Base-by-base conservation (phyloP, 805 yeast species). In the Candida suzukii region DNA sequence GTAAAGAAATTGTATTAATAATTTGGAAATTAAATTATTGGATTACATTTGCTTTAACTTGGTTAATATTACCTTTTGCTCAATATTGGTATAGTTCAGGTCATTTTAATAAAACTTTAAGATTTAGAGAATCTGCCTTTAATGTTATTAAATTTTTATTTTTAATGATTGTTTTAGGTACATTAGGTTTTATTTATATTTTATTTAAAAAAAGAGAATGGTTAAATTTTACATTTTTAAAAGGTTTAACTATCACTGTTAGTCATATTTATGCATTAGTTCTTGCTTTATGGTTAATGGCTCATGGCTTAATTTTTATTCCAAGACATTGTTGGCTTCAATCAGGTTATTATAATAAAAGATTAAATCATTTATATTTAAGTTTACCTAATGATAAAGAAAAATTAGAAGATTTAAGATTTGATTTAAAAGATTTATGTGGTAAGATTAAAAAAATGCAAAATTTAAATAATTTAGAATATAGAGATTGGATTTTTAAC, bases 21-120 rank as follows among this genome's bases (percentile, higher is more conserved):
- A 53, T 83, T 31, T 87, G 95, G 95, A 73, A 83, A 50, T 52
- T 76, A 37, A 78, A 82, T 40, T 87, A 87, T 58, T 87, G 95
- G 95, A 62, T 75, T 10, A 83, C 95, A 0, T 87, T 86, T 51
- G 53, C 70, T n/a, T 62, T 86, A 41, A 87, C 95, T 33, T 87
- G 95, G 95, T 62, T 76, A 7, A 47, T 84, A 1, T 58, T 87
- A 38, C 95, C 95, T 0, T 62, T 81, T 27, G 64, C 83, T 21
- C 93, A 86, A 56, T 81, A 80, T 49, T 87, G 74, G 65, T 80
- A 77, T 49, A 74, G 77, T 38, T 79, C 87, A 2, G 95, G 95
- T 10, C 73, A 80, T 54, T 74, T 69, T 52, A 73, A 72, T 32
- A 67, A 67, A 6, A 44, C 57, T 6, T 61, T 63, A 16, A 66